Conservation (phyloP, 1,284 basidiomycete species). For the Jaminaea rosea region DNA sequence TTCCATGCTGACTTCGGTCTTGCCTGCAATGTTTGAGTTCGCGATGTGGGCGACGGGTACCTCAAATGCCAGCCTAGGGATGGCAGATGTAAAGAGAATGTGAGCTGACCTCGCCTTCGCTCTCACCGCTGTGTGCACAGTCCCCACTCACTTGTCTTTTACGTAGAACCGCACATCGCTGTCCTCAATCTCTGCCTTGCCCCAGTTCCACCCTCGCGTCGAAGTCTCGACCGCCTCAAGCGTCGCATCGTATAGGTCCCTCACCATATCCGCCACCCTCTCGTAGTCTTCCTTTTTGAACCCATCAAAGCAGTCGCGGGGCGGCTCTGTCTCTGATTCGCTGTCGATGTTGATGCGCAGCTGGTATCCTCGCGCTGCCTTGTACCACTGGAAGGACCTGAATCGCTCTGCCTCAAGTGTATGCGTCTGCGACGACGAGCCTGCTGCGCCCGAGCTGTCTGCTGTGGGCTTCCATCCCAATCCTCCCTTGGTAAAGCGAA, state of each 20-base stretch:
- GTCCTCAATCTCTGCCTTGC: constrained; percentile 52
- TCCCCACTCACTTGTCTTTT: constrained; percentile 76
- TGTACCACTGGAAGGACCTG: constrained; percentile 77
- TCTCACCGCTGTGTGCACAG: too few relatives aligned
- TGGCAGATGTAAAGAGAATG: too few relatives aligned
- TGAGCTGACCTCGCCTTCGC: too few relatives aligned
- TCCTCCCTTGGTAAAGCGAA: constrained; percentile 39
- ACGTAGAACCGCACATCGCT: constrained; percentile 91
- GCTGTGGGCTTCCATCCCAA: constrained; percentile 37
- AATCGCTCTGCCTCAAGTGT: constrained; percentile 67
- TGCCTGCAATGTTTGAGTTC: constrained; percentile 95
- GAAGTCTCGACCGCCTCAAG: constrained; percentile 79
- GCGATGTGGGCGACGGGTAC: constrained; percentile 77
- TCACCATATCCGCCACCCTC: constrained; percentile 41
- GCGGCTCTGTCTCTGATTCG: constrained; percentile 37
- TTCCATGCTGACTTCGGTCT: constrained; percentile 94
- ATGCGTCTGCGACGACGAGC: background rate
- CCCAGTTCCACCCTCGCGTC: constrained; percentile 98
- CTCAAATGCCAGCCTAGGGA: constrained; percentile 81
- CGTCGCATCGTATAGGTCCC: constrained; percentile 66
- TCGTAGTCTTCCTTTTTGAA: constrained; percentile 70
- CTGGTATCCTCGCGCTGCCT: constrained; percentile 83
- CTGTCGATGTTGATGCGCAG: constrained; percentile 62
- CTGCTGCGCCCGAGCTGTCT: constrained; percentile 53
- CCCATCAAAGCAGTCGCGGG: constrained; percentile 77